Evolutionary conservation across 495 filamentous ascomycete genomes (phyloP).

Genomic region (Talaromyces stipitatus): DNA sequence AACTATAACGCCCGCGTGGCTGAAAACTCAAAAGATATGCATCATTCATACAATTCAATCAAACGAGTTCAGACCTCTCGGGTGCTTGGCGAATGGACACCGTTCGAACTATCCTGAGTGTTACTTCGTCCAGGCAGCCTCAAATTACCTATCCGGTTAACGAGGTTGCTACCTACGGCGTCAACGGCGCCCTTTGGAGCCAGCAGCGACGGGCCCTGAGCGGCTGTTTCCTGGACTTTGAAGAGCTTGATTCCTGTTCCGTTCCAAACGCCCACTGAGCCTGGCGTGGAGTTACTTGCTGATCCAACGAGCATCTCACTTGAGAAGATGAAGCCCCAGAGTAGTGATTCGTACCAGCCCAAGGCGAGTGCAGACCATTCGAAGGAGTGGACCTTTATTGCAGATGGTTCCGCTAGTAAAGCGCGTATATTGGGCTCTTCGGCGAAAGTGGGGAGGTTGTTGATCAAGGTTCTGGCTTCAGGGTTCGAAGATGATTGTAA

Average conservation of each 20-base stretch:
- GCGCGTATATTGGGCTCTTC: constrained; percentile 56
- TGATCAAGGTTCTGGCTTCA: constrained; percentile 30
- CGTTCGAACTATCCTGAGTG: constrained; percentile 22
- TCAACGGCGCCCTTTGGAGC: constrained; percentile 89
- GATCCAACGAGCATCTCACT: constrained; percentile 76
- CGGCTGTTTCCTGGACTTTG: constrained; percentile 75
- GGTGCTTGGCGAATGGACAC: constrained; percentile 23
- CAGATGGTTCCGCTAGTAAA: constrained; percentile 60
- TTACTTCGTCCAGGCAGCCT: constrained; percentile 42
- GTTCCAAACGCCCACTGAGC: constrained; percentile 94
- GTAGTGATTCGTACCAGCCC: constrained; percentile 91
- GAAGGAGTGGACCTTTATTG: constrained; percentile 78
- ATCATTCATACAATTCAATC: background rate
- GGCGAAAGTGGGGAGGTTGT: constrained; percentile 50
- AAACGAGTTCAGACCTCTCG: constrained; percentile 26
- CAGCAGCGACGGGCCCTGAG: constrained; percentile 71
- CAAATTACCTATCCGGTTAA: constrained; percentile 76
- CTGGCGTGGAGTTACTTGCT: constrained; percentile 43
- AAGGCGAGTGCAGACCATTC: constrained; percentile 90
- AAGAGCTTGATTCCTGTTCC: constrained; percentile 83
- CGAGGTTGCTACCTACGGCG: constrained; percentile 87
- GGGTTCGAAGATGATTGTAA: constrained; percentile 26
- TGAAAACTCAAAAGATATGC: background rate
- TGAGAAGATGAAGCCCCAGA: constrained; percentile 94
- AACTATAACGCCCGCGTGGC: background rate